phyloP scores from a whole-genome alignment of 805 yeast genomes.

The Candida coleopterorum region DNA sequence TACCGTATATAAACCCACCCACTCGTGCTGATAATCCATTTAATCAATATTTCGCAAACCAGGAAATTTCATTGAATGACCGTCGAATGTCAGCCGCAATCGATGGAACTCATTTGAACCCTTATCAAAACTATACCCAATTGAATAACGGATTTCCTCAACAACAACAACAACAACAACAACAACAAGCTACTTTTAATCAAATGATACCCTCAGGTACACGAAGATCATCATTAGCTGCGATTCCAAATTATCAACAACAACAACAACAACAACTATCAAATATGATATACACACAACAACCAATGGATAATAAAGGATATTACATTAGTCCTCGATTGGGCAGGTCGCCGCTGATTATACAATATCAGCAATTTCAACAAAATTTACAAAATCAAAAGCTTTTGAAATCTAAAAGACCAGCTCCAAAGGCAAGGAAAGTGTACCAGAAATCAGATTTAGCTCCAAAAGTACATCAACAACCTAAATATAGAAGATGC shows the following conservation, averaged over 20 bases:
- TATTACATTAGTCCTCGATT: conserved; percentile 13
- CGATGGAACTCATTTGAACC: conserved; percentile 13
- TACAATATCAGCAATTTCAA: conserved; percentile 32
- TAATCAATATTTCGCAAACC: conserved; percentile 36
- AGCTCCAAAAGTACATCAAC: conserved; percentile 54
- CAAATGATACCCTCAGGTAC: conserved; percentile 1
- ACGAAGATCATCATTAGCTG: conserved; percentile 23
- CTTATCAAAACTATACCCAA: neutral
- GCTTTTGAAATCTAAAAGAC: conserved; percentile 17
- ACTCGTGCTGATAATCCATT: conserved; percentile 43
- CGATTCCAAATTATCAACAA: conserved; percentile 13
- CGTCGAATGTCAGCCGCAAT: conserved; percentile 37
- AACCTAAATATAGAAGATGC: conserved; percentile 68
- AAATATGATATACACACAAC: no score
- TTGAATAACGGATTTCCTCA: neutral
- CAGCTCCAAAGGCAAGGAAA: conserved; percentile 46
- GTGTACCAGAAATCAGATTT: conserved; percentile 46
- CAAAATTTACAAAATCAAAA: conserved; percentile 21
- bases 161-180: conserved; percentile 4
- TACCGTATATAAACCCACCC: conserved; percentile 36
- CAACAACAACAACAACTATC: conserved; percentile 6
- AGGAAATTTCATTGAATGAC: conserved; percentile 31
- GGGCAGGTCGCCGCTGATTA: conserved; percentile 27
- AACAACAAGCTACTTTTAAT: neutral
- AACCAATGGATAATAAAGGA: conserved; percentile 6